Conservation (phyloP, 2,329 filamentous ascomycete genomes). For the Fusarium xylarioides region DNA sequence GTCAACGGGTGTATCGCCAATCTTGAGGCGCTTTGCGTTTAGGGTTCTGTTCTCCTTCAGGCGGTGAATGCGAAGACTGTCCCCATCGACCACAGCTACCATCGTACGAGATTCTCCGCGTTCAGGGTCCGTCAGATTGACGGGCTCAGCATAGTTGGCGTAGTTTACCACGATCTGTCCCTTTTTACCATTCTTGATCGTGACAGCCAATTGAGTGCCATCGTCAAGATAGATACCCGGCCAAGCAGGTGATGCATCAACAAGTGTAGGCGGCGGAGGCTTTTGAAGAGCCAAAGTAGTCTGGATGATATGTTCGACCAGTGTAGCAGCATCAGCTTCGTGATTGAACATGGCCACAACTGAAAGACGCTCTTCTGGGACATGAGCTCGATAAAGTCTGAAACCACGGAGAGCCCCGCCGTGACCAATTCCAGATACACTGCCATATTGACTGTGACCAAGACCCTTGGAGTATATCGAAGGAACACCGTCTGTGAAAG, state of each 20-base stretch:
- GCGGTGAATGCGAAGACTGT: conserved; percentile 15
- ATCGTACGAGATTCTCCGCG: conserved; percentile 16
- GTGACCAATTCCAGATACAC: conserved; percentile 8
- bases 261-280: neutral
- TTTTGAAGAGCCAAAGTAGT: conserved; percentile 9
- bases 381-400: conserved; percentile 21
- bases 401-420: conserved; percentile 27
- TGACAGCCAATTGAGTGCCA: conserved; percentile 21
- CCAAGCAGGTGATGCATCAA: conserved; percentile 8
- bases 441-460: conserved; percentile 13
- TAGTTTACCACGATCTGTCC: conserved; percentile 16
- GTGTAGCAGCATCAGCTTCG: conserved; percentile 17
- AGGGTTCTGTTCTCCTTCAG: conserved; percentile 23
- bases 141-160: conserved; percentile 23
- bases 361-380: conserved; percentile 20
- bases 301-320: conserved; percentile 10
- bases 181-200: conserved; percentile 2
- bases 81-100: conserved; percentile 4
- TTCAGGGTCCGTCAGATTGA: conserved; percentile 16
- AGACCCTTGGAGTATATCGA: conserved; percentile 17
- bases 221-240: conserved; percentile 20
- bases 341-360: conserved; percentile 28
- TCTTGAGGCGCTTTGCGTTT: conserved; percentile 4
- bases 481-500: conserved; percentile 18
- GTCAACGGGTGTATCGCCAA: neutral